Base-by-base conservation (phyloP, 257 asterid species). In the Orobanche coerulescens region DNA sequence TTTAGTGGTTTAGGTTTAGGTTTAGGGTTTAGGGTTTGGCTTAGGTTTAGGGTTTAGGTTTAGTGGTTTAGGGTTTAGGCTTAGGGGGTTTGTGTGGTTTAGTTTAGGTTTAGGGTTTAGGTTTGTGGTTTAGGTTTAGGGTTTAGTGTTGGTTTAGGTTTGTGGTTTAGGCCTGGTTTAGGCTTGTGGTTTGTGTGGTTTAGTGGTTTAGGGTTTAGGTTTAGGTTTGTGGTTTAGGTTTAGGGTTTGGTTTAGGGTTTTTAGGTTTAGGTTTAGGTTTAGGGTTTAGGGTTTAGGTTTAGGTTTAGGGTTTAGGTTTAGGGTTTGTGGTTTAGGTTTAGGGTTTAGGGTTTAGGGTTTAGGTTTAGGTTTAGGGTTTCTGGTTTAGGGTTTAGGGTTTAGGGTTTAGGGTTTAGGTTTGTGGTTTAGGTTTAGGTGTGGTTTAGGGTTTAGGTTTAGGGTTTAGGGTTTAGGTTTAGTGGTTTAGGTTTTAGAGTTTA, bases 41-140 rank as follows among this genome's bases (percentile, higher is more conserved):
- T 68, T 46, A 67, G 68, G 68, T 51, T 69, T 60, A 14, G 61
- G 71, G 68, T 67, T 67, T 67, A 65, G n/a, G n/a, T n/a, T n/a
- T n/a, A n/a, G n/a, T n/a, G n/a, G n/a, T n/a, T n/a, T 48, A 48
- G 59, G 59, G 57, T 61, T 61, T 61, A 43, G 42, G 44, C 42
- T 61, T 61, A 42, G 1, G 24, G 55, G 61, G 22, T 68, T 68
- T 26, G 46, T 55, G 68, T n/a, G 40, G 56, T 42, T 16, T 48
- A 58, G 48, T 44, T 44, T 67, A 61, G 62, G 59, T 68, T 69
- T 61, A 28, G 68, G 74, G 63, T 61, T 61, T 48, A 50, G 73
- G 61, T 61, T 61, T 61, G 40, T 68, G 73, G 67, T 60, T 68
- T 60, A 48, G 62, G 68, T 62, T 61, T 69, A 49, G 24, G 68